Conservation (phyloP, 441 rosid species). For the Daphne laureola region DNA sequence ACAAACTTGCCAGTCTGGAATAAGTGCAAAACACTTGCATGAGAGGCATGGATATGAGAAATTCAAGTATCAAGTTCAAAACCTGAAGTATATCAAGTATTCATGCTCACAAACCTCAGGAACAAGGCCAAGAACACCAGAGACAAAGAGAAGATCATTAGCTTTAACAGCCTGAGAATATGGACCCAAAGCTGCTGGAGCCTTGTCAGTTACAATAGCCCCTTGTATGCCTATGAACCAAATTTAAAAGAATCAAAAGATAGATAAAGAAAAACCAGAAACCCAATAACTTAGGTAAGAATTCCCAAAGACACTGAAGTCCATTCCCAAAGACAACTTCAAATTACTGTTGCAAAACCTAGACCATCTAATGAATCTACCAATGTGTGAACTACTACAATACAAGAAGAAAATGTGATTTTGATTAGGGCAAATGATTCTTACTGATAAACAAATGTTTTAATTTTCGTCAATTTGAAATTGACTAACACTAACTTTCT, state of each 20-base stretch:
- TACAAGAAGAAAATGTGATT: too few species aligned
- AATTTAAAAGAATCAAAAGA: too few species aligned
- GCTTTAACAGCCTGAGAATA: slow-evolving; percentile 91
- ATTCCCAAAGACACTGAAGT: background rate
- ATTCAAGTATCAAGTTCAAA: background rate
- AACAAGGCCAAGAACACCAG: slow-evolving; percentile 81
- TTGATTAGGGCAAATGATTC: background rate
- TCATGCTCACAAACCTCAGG: slow-evolving; percentile 55
- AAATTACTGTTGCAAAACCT: background rate
- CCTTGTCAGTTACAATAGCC: slow-evolving; percentile 69
- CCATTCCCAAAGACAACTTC: background rate
- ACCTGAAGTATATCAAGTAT: background rate
- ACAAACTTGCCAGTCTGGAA: slow-evolving; percentile 70
- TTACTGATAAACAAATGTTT: background rate
- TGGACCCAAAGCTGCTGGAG: slow-evolving; percentile 93
- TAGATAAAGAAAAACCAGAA: background rate
- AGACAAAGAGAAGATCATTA: slow-evolving; percentile 67
- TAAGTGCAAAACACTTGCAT: slow-evolving; percentile 8
- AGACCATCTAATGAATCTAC: background rate
- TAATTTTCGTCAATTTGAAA: background rate
- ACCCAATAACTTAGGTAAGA: slow-evolving; percentile 7
- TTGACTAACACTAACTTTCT: background rate
- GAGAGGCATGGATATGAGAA: slow-evolving; percentile 1
- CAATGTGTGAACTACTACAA: background rate
- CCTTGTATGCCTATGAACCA: slow-evolving; percentile 43